Evolutionary conservation across 108 stramenopile species (phyloP), one percentile per base, ranked within the genome.

Genomic region (Chaetoceros muelleri): DNA sequence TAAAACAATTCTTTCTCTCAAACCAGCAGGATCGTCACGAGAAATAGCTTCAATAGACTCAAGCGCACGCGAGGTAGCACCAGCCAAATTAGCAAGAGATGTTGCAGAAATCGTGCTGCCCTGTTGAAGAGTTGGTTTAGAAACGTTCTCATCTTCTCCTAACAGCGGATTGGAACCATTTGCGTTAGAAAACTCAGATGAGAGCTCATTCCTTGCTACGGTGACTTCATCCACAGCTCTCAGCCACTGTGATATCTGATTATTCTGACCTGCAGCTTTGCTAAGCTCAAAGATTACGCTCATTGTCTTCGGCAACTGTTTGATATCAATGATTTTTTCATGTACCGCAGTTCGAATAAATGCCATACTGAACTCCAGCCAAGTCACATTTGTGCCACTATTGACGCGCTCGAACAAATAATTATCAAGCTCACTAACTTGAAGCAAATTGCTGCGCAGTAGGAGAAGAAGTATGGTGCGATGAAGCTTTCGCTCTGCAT

Each of bases 361-460:
- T 17, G 84, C 71, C 44, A 93, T 66, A 18, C 91, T 84, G 52
- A 98, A 89, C 57, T 96, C 93, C 5, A 96, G 80, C 93, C 95
- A 96, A 19, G 85, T 67, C 20, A 60, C 64, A 64, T 90, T 90
- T 24, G 84, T 63, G 7, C 93, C 93, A 25, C 82, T 79, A 29
- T 95, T 87, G 25, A 93, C 81, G 46, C 74, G 77, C 2, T 76
- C 87, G 19, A 86, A 77, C 10, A 98, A 80, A 65, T 85, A 95
- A 19, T 51, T 65, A 65, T 98, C 97, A 5, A 98, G 60, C 27
- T 93, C 94, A 21, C 46, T 55, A 10, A 87, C 75, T 5, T 67
- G 65, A 30, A 95, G 66, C 19, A 98, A 79, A 23, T 86, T 70
- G 55, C 84, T 82, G 24, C 94, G 74, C 19, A 95, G 72, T 3